phyloP scores from a whole-genome alignment of 108 stramenopile species.

The Nitzschia palea region DNA sequence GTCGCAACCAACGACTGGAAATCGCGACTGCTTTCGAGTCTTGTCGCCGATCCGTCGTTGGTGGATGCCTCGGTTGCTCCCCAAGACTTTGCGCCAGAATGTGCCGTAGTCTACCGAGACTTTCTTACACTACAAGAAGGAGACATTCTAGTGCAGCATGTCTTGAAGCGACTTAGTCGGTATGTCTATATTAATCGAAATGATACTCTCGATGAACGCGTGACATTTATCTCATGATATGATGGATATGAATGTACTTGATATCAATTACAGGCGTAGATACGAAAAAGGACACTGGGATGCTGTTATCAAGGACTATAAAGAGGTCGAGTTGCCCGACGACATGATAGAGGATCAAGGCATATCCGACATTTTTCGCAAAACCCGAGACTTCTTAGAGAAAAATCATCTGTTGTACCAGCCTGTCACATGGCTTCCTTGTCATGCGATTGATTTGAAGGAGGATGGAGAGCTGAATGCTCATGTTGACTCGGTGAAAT shows the following conservation, averaged over 20 bases:
- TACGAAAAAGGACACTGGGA: constrained; percentile 91
- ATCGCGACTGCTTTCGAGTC: no score
- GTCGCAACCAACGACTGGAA: no score
- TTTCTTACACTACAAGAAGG: constrained; percentile 52
- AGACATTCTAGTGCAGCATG: constrained; percentile 37
- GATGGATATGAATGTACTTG: no score
- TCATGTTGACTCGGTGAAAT: constrained; percentile 91
- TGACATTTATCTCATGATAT: constrained; percentile 14
- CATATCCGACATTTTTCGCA: constrained; percentile 27
- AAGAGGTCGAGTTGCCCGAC: constrained; percentile 76
- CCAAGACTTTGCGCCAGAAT: constrained; percentile 22
- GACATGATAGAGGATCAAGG: constrained; percentile 9
- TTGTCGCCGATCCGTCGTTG: neutral
- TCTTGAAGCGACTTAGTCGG: constrained; percentile 48
- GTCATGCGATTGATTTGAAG: constrained; percentile 85
- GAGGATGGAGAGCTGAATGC: constrained; percentile 72
- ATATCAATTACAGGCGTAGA: constrained; percentile 33
- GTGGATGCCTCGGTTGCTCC: constrained; percentile 9
- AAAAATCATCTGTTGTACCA: constrained; percentile 39
- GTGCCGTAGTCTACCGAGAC: constrained; percentile 50
- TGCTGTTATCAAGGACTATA: constrained; percentile 79
- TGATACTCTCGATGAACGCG: no score
- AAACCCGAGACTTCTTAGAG: constrained; percentile 49
- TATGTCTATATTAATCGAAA: constrained; percentile 15
- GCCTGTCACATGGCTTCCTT: constrained; percentile 64